A percentile compares a stretch with the other conserved stretches of the same genome.
Conservation (phyloP, 345 rosid genomes). For the Gossypium rotundifolium region DNA sequence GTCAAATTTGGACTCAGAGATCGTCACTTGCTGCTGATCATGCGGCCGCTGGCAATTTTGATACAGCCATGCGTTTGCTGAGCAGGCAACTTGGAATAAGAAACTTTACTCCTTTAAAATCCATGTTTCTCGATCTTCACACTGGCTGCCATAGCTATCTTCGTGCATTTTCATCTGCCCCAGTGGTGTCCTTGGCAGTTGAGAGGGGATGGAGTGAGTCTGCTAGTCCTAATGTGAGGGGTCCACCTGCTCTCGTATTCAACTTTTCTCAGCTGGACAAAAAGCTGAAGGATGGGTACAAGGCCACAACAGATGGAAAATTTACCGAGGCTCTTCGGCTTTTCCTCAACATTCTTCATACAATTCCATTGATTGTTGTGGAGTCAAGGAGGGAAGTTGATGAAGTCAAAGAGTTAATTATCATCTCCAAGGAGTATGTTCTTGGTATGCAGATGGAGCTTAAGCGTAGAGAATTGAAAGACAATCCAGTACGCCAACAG, state of each 20-base stretch:
- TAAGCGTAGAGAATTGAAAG: conserved; percentile 70
- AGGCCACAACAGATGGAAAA: conserved; percentile 78
- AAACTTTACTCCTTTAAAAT: conserved; percentile 66
- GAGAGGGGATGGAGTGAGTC: conserved; percentile 84
- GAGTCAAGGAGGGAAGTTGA: conserved; percentile 97
- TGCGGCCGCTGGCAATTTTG: conserved; percentile 86
- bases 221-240: conserved; percentile 73
- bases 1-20: conserved; percentile 80
- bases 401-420: conserved; percentile 83
- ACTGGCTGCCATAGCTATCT: conserved; percentile 75
- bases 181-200: conserved; percentile 68
- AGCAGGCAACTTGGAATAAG: conserved; percentile 83
- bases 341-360: conserved; percentile 75
- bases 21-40: conserved; percentile 94
- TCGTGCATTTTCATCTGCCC: conserved; percentile 73
- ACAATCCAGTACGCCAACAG: conserved; percentile 66
- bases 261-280: conserved; percentile 84
- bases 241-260: conserved; percentile 75
- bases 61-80: conserved; percentile 87
- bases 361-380: conserved; percentile 84
- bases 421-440: conserved; percentile 80
- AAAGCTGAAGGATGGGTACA: conserved; percentile 86
- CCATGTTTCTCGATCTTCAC: conserved; percentile 70
- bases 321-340: conserved; percentile 69
- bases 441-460: conserved; percentile 81